Evolutionary conservation across 2,329 filamentous ascomycete genomes (phyloP), one percentile per base, ranked within the genome.

Genomic region (Clonostachys rosea): DNA sequence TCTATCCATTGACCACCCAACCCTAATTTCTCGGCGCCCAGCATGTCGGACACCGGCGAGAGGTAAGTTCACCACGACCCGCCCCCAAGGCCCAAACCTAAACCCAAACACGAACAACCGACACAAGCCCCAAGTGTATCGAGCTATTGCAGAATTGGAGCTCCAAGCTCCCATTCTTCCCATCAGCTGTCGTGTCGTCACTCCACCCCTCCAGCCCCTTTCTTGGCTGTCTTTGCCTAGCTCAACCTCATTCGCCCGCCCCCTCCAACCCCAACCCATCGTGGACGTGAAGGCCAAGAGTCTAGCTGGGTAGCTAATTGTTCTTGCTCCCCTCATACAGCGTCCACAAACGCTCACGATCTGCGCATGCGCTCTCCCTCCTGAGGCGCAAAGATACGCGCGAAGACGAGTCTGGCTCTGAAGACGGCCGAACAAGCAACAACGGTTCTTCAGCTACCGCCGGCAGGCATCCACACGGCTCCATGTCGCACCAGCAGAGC

Each of bases 281-380:
- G 24, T 30, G 24, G 9, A 30, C 24, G 24, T 30, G 8, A 30
- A 30, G 9, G 8, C 4, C 24, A 30, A 30, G 24, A 30, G 24
- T 30, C 24, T 30, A 10, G 10, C 24, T 30, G 9, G 24, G 24
- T 30, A 30, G 24, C 24, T 30, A 30, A 30, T 30, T 30, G 24
- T 39, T 39, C 7, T 39, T 18, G 14, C 36, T 39, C 36, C 17
- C 36, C 36, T 39, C 36, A 34, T 13, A 17, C 50, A 69, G 63
- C 52, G 58, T 60, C 53, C 78, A 79, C 58, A 78, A 74, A 65
- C 76, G 74, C 51, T 77, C 78, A 48, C 83, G 75, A 61, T 80
- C 72, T 45, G 56, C 74, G 39, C 69, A 70, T 44, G 70, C 76
- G 42, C 63, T 81, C 54, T 70, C 78, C 61, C 60, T 84, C 59